Conservation (phyloP, 2,329 filamentous ascomycete genomes). For the Pseudocercospora crystallina region DNA sequence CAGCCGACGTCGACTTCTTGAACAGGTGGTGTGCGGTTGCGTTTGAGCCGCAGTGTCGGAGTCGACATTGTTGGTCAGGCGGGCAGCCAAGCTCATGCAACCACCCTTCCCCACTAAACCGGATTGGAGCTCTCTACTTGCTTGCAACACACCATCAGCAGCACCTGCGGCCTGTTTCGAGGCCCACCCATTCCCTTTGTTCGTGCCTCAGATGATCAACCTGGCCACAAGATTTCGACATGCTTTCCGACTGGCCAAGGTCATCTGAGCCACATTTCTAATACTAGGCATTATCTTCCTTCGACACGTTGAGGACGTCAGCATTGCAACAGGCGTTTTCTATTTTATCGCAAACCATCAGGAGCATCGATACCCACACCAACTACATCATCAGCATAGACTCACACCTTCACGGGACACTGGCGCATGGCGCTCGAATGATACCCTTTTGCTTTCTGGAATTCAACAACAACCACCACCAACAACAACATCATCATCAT, state of each 20-base stretch:
- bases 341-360: constrained; percentile 11
- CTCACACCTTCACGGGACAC: constrained; percentile 25
- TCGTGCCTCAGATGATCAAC: constrained; percentile 20
- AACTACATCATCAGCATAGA: constrained; percentile 20
- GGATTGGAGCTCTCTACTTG: constrained; percentile 10
- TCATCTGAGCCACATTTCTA: constrained; percentile 22
- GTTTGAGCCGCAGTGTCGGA: constrained; percentile 21
- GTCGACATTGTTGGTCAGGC: constrained; percentile 20
- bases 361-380: constrained; percentile 15
- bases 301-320: constrained; percentile 16
- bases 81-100: constrained; percentile 13
- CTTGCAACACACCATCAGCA: constrained; percentile 25
- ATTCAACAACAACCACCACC: not conserved
- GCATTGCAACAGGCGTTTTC: constrained; percentile 22
- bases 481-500: no score
- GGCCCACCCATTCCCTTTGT: constrained; percentile 25
- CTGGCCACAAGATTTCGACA: constrained; percentile 19
- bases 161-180: constrained; percentile 13
- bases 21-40: constrained; percentile 22
- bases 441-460: constrained; percentile 25
- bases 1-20: constrained; percentile 33
- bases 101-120: constrained; percentile 10
- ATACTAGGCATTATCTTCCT: constrained; percentile 14
- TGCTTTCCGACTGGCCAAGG: constrained; percentile 17
- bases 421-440: constrained; percentile 24